Evolutionary conservation across 2,329 filamentous ascomycete species (phyloP), one percentile per base, ranked within the genome.

Genomic region (Aspergillus unguis): DNA sequence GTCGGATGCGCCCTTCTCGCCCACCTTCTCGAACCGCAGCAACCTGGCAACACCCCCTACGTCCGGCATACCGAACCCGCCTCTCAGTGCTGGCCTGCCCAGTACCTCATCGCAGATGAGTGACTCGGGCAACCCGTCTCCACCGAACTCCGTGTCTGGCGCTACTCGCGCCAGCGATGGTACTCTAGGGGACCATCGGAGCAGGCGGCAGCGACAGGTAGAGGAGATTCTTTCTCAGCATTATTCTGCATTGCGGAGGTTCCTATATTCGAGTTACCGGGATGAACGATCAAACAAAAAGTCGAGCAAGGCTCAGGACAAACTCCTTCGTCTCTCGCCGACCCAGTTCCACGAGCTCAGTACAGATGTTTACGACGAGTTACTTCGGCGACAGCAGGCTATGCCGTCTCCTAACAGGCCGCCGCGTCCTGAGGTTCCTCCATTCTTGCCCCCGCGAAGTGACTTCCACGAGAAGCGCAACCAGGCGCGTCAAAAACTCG

Each of bases 271-370:
- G 58, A 85, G 83, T 38, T 81, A 84, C 51, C 85, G 85, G 65
- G 88, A 95, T 70, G 88, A 91, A 61, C 85, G 86, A 66, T 81
- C 82, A 43, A 86, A 86, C 57, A 82, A 84, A 45, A 86, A 86
- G 47, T 86, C 90, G 28, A 96, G 95, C 73, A 87, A 92, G 73
- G 94, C 94, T 51, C 86, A 92, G 65, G 94, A 97, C 73, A 99
- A 99, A 79, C 80, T 97, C 52, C 80, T 96, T 55, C 85, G 92
- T 54, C 81, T 99, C 47, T 96, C 92, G 1, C 80, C 87, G 1
- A 90, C 95, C 28, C 94, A 99, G 71, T 97, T 99, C 71, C 90
- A 95, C 72, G 94, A 99, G 75, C 81, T 99, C 57, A 96, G 92
- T 73, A 97, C 92, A 53, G 94, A 99, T 74, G 92, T 99, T 37